Conservation (phyloP, 345 rosid species). For the Populus simonii region DNA sequence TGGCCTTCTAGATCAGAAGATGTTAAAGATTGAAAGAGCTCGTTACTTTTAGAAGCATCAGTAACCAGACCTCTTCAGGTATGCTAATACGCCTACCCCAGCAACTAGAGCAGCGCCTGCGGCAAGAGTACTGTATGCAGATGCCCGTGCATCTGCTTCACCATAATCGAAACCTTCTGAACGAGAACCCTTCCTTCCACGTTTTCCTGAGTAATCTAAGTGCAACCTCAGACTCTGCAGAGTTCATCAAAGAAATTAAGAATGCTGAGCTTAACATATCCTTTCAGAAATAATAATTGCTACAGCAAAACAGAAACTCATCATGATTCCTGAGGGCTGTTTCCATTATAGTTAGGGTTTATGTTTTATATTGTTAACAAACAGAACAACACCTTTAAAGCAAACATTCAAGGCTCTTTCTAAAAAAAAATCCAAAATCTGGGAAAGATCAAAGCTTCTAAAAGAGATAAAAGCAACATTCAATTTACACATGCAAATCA, state of each 20-base stretch:
- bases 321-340: background rate
- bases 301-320: background rate
- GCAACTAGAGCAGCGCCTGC: constrained; percentile 94
- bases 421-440: background rate
- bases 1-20: constrained; percentile 10
- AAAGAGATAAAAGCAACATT: too few relatives aligned
- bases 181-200: constrained; percentile 35
- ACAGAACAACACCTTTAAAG: background rate
- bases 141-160: constrained; percentile 76
- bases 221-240: constrained; percentile 87
- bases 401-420: background rate
- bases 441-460: background rate
- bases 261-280: background rate
- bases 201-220: constrained; percentile 64
- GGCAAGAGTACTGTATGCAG: constrained; percentile 82
- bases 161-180: constrained; percentile 57
- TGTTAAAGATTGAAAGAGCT: background rate
- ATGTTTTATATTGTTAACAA: background rate
- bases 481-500: too few relatives aligned
- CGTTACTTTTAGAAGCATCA: constrained; percentile 16
- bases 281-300: background rate
- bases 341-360: background rate
- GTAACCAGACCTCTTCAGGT: constrained; percentile 56
- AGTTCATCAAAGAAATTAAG: constrained; percentile 3
- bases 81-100: constrained; percentile 85